Percentiles rank a stretch among this genome's conserved stretches.
phyloP scores from a whole-genome alignment of 1,284 basidiomycete genomes.

The Kwoniella shivajii region DNA sequence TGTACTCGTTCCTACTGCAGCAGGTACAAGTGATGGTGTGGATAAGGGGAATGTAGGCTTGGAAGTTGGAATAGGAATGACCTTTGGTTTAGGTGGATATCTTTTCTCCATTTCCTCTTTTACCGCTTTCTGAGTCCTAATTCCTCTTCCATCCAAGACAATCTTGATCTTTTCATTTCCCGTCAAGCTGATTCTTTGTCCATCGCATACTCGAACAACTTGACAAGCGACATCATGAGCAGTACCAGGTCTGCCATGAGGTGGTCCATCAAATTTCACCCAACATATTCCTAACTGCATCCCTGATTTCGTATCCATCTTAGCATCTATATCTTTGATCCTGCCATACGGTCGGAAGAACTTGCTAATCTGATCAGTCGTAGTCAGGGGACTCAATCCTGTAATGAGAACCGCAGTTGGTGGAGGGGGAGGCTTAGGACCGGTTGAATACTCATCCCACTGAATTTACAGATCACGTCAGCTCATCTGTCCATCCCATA shows the following conservation, averaged over 20 bases:
- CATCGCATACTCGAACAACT: constrained; percentile 52
- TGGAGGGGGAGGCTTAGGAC: constrained; percentile 70
- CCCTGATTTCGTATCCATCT: constrained; percentile 78
- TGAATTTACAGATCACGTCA: constrained; percentile 40
- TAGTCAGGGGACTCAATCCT: constrained; percentile 71
- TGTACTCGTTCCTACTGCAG: constrained; percentile 10
- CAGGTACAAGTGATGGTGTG: constrained; percentile 11
- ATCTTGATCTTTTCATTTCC: constrained; percentile 46
- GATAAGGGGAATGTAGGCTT: constrained; percentile 14
- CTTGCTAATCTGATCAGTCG: constrained; percentile 66
- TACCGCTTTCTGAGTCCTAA: constrained; percentile 51
- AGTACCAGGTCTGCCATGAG: constrained; percentile 27
- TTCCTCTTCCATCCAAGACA: constrained; percentile 56
- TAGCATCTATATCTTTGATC: constrained; percentile 72
- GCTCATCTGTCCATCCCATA: not conserved
- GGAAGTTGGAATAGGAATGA: constrained; percentile 11
- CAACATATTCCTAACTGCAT: constrained; percentile 80
- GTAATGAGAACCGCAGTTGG: constrained; percentile 68
- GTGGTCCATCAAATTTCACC: constrained; percentile 63
- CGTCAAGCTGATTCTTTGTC: constrained; percentile 50
- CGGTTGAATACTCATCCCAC: constrained; percentile 76
- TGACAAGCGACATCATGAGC: constrained; percentile 51
- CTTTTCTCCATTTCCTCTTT: constrained; percentile 62
- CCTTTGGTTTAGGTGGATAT: constrained; percentile 55
- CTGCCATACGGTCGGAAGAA: constrained; percentile 71